Percentiles rank a stretch among this genome's conserved stretches.
Evolutionary conservation across 345 rosid species (phyloP).

Genomic region (Punica granatum): DNA sequence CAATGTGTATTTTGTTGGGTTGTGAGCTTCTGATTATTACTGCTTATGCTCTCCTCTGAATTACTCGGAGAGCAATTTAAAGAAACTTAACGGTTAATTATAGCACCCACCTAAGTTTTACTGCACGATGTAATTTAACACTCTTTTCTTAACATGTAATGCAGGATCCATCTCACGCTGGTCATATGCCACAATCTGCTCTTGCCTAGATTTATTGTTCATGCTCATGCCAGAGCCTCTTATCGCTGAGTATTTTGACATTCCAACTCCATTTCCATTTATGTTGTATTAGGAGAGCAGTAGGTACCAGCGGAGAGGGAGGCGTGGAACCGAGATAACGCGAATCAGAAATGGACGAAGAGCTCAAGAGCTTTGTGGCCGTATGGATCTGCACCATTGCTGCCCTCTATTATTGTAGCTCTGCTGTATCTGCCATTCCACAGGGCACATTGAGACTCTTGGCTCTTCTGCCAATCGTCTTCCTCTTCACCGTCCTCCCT

Average conservation of each 20-base stretch:
- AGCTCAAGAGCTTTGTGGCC: constrained; percentile 35
- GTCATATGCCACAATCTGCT: background rate
- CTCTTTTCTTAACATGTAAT: background rate
- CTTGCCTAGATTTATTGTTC: background rate
- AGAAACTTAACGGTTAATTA: too few species aligned
- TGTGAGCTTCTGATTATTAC: too few species aligned
- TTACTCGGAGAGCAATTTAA: too few species aligned
- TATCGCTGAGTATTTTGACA: background rate
- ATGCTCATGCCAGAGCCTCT: background rate
- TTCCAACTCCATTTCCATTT: background rate
- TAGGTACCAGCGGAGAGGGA: background rate
- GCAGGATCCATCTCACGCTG: constrained; percentile 1
- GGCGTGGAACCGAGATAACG: background rate
- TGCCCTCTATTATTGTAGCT: constrained; percentile 41
- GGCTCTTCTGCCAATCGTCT: constrained; percentile 40
- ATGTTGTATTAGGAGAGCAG: background rate
- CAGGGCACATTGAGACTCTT: constrained; percentile 41
- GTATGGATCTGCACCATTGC: constrained; percentile 37
- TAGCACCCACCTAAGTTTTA: too few species aligned
- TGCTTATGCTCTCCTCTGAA: too few species aligned
- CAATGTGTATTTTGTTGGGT: too few species aligned
- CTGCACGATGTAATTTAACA: background rate
- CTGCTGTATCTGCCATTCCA: constrained; percentile 29
- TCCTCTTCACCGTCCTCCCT: constrained; percentile 44
- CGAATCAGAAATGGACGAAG: constrained; percentile 19